A percentile compares a stretch with the other conserved stretches of the same genome.
Conservation (phyloP, 768 basidiomycete species). For the Leccinum arenicola region DNA sequence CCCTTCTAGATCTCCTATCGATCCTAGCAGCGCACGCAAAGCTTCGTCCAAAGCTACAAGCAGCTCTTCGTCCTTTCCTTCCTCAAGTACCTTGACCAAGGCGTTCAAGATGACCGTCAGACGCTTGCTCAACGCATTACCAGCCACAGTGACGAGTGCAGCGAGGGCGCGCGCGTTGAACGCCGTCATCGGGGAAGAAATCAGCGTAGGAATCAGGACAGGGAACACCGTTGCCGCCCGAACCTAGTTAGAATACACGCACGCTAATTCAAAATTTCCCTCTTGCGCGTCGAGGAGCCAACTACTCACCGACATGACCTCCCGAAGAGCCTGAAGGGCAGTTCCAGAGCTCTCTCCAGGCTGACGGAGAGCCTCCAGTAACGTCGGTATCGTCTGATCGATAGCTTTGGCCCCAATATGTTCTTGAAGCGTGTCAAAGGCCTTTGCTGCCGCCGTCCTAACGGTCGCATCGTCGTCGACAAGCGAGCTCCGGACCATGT, state of each 20-base stretch:
- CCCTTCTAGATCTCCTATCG: conserved; percentile 84
- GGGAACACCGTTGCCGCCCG: conserved; percentile 96
- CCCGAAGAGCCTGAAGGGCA: conserved; percentile 86
- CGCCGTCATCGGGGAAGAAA: conserved; percentile 84
- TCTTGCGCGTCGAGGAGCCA: background rate
- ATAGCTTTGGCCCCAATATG: conserved; percentile 88
- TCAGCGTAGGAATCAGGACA: conserved; percentile 90
- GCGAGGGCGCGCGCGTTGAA: conserved; percentile 94
- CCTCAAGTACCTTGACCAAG: conserved; percentile 75
- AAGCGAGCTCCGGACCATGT: conserved; percentile 77
- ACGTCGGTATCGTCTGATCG: conserved; percentile 93
- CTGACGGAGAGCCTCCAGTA: conserved; percentile 89
- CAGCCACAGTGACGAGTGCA: conserved; percentile 91
- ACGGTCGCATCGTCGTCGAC: conserved; percentile 88
- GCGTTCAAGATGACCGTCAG: conserved; percentile 76
- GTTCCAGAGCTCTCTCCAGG: conserved; percentile 95
- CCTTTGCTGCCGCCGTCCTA: conserved; percentile 82
- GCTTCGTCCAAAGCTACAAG: conserved; percentile 71
- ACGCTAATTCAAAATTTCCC: conserved; percentile 13
- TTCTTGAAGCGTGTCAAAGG: conserved; percentile 92
- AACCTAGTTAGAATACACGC: conserved; percentile 48
- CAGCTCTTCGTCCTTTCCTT: conserved; percentile 67
- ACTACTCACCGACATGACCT: conserved; percentile 83
- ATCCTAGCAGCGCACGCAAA: conserved; percentile 66
- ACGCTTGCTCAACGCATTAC: conserved; percentile 82